These are phyloP conservation scores for Diaporthe australafricana DNA, from an alignment of 2,329 filamentous ascomycete species.

Conservation along the genomic window DNA sequence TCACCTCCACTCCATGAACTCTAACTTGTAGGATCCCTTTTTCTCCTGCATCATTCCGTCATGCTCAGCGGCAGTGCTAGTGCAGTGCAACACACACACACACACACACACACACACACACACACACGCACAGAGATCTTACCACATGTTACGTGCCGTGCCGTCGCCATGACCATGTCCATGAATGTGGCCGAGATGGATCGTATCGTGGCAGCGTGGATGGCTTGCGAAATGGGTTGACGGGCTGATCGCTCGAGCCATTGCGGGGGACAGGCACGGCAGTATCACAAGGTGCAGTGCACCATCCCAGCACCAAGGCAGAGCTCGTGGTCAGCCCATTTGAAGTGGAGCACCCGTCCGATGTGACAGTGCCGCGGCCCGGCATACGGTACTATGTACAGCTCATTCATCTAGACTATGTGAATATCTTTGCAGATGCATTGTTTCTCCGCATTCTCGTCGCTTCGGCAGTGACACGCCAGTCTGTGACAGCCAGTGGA, in stretches of 20 bases:
- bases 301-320: neutral
- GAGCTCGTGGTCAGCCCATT: constrained; percentile 11
- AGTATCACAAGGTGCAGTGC: neutral
- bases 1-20: neutral
- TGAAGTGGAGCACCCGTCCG: constrained; percentile 18
- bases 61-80: constrained; percentile 22
- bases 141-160: neutral
- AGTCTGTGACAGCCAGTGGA: neutral
- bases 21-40: neutral
- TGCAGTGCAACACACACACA: constrained; percentile 9
- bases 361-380: constrained; percentile 1
- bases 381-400: constrained; percentile 13
- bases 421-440: neutral
- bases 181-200: neutral
- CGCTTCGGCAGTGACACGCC: neutral
- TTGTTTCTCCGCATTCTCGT: constrained; percentile 5
- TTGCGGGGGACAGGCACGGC: neutral
- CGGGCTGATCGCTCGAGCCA: constrained; percentile 5
- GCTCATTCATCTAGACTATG: neutral
- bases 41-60: constrained; percentile 7
- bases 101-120: neutral
- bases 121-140: neutral
- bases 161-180: neutral
- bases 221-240: neutral
- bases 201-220: neutral